Percentiles rank a stretch among this genome's conserved stretches.
These are phyloP conservation scores for Hyphopichia burtonii DNA, from an alignment of 1,139 yeast species.

Conservation along the genomic window DNA sequence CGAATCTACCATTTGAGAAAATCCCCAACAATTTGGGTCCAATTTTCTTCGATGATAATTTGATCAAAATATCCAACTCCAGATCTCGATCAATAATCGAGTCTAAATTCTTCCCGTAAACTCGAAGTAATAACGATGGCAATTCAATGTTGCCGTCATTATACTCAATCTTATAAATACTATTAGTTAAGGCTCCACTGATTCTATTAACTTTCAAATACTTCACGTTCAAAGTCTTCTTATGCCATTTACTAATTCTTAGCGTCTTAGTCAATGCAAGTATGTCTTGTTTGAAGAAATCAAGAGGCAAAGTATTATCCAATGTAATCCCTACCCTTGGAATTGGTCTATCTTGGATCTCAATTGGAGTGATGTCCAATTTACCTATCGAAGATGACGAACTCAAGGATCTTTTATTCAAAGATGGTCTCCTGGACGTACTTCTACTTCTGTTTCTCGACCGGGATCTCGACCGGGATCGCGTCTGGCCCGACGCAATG, in stretches of 20 bases:
- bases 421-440: constrained; percentile 35
- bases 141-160: constrained; percentile 26
- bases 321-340: constrained; percentile 45
- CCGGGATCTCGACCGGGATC: constrained; percentile 40
- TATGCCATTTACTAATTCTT: constrained; percentile 76
- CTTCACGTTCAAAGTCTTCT: constrained; percentile 39
- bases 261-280: constrained; percentile 63
- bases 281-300: constrained; percentile 82
- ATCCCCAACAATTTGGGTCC: constrained; percentile 91
- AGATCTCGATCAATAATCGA: constrained; percentile 81
- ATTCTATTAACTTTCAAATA: constrained; percentile 57
- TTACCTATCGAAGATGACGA: constrained; percentile 25
- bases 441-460: constrained; percentile 40
- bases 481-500: constrained; percentile 2
- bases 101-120: constrained; percentile 90
- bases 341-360: constrained; percentile 21
- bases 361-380: constrained; percentile 24
- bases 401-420: constrained; percentile 27
- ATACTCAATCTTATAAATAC: constrained; percentile 69
- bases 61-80: constrained; percentile 70
- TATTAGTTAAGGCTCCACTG: constrained; percentile 91
- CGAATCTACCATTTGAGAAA: constrained; percentile 87
- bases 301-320: constrained; percentile 75
- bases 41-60: constrained; percentile 72
- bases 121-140: constrained; percentile 63